Conservation (phyloP, 768 basidiomycete genomes). For the Thelephora aurantiotincta region DNA sequence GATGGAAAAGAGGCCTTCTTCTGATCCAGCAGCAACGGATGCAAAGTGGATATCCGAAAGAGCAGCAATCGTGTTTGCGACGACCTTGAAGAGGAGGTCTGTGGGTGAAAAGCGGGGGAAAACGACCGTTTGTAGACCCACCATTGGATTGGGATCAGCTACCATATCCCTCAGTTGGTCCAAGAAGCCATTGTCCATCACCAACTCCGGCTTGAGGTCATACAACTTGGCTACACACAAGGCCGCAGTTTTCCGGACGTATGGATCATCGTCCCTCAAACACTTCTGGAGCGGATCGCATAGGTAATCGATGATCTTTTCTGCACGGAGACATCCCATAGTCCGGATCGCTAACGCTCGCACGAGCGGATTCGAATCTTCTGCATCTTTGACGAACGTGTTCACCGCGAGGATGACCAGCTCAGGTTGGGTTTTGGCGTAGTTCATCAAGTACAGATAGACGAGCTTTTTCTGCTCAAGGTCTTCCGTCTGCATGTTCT, state of each 20-base stretch:
- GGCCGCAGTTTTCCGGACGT: conserved; percentile 96
- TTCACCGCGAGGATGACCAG: conserved; percentile 98
- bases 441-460: conserved; percentile 99
- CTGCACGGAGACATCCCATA: conserved; percentile 93
- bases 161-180: conserved; percentile 86
- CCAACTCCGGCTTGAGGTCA: conserved; percentile 90
- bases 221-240: conserved; percentile 96
- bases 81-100: conserved; percentile 49
- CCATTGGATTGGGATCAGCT: conserved; percentile 95
- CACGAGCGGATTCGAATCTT: conserved; percentile 93
- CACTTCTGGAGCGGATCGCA: conserved; percentile 88
- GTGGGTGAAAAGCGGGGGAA: background rate
- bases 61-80: conserved; percentile 91
- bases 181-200: conserved; percentile 89
- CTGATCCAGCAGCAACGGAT: conserved; percentile 41
- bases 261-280: conserved; percentile 90
- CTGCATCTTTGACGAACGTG: conserved; percentile 95
- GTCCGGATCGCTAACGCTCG: conserved; percentile 94
- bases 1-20: conserved; percentile 65
- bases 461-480: conserved; percentile 99
- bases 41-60: conserved; percentile 83
- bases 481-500: conserved; percentile 99
- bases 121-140: conserved; percentile 18
- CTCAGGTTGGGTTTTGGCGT: conserved; percentile 97
- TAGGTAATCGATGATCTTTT: conserved; percentile 99